Evolutionary conservation across 2,329 filamentous ascomycete species (phyloP), one percentile per base, ranked within the genome.

Genomic region (Coniosporium tulheliwenetii): DNA sequence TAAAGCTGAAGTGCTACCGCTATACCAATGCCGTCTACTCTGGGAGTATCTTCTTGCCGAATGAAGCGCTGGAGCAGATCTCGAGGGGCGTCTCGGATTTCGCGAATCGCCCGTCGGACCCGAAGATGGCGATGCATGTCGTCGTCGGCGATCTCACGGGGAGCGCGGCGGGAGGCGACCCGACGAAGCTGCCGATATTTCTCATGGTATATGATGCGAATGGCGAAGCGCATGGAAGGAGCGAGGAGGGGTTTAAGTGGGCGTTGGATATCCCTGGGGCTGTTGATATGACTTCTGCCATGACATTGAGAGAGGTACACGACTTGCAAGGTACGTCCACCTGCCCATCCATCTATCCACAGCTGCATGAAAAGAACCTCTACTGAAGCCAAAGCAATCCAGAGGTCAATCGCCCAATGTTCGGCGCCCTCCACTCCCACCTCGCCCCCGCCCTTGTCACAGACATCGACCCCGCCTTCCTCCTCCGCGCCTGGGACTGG

Each of bases 201-300:
- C 41, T 57, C n/a, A 44, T 55, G 35, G 42, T 55, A 5, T 54
- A 51, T 40, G 56, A 58, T 45, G 50, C 54, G 10, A 41, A 52
- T 37, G 55, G 56, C 3, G 52, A 55, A 39, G 47, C 47, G 33
- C 55, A 58, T 39, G 55, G 49, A 2, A 45, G 54, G 8, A 50
- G 48, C 8, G 44, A 48, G 1, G 42, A 46, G 34, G 52, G 47
- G 2, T 59, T 58, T 38, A 52, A 49, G 8, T 55, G 50, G 51
- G 43, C 49, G 5, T 49, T 53, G 9, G 45, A 52, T 10, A 44
- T 57, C 8, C 43, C 47, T 1, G 55, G 54, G 5, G 48, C 50
- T 1, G 50, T 50, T 15, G 43, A 52, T n/a, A 45, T 41, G 31
- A 50, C 47, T 1, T 43, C 44, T 7, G 49, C 43, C n/a, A 47